Base-by-base conservation (phyloP, 495 filamentous ascomycete species). In the Neurospora tetraspora region DNA sequence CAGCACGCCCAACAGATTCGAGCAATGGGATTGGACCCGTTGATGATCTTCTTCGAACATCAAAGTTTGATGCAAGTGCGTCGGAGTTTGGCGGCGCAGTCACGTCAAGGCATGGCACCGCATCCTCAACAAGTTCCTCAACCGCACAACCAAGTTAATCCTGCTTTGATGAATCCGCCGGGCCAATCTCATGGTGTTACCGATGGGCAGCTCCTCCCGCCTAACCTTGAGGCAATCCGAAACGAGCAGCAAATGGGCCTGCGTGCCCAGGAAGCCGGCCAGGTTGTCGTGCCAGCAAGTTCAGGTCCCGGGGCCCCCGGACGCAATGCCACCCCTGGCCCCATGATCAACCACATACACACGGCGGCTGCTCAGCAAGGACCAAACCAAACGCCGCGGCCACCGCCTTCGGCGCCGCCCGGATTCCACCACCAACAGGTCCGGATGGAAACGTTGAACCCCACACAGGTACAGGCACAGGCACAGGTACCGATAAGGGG, bases 201-300 rank as follows among this genome's bases (percentile, higher is more conserved):
- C 4, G 83, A 82, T 12, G 78, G 79, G 70, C 80, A 80, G 61
- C 81, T 85, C 68, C 81, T 83, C 34, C 76, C 71, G 12, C 65
- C 81, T 14, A 85, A 83, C 68, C 80, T 88, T 61, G 85, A 86
- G 53, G 83, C 79, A 70, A 84, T 87, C 34, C 81, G 84, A 68
- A 83, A 82, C 61, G 82, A 87, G 72, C 85, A 86, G 68, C 81
- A 83, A 65, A 80, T 77, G 5, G 84, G 81, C 3, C 74, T 85
- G 39, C 78, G 83, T 23, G 84, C 86, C 11, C 81, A 86, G 73
- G 77, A 85, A 75, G 78, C 82, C 23, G 86, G 86, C 6, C 84
- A 86, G 72, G 81, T 84, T 73, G 85, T 86, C 4, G 86, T 88
- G 0, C 86, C 86, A 39, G 83, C 80, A 1, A 87, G 80, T 69